Conservation (phyloP, 768 basidiomycete genomes). For the Collybia nuda region DNA sequence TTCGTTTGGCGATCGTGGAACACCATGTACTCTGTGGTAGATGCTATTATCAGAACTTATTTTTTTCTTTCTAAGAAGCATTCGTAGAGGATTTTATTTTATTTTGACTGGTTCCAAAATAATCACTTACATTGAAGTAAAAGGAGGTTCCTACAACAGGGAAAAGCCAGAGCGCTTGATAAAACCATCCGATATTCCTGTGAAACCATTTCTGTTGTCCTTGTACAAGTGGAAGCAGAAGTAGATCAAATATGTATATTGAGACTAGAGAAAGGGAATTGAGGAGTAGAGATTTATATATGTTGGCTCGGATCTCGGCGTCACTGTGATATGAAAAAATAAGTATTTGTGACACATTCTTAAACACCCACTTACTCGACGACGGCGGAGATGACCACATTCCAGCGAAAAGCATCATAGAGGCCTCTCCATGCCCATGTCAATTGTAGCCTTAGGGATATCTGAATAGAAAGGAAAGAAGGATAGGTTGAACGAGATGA, state of each 20-base stretch:
- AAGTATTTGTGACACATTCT: background rate
- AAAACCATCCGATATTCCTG: constrained; percentile 73
- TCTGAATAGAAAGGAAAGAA: constrained; percentile 60
- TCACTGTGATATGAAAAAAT: constrained; percentile 46
- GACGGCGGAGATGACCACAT: constrained; percentile 56
- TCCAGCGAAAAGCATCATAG: constrained; percentile 74
- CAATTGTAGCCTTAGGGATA: constrained; percentile 60
- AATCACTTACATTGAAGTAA: constrained; percentile 71
- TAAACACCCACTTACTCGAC: constrained; percentile 44
- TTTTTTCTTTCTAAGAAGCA: background rate
- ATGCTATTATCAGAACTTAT: background rate
- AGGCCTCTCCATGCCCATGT: constrained; percentile 61
- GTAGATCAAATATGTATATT: constrained; percentile 73
- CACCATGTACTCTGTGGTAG: constrained; percentile 71
- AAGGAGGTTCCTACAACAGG: constrained; percentile 76
- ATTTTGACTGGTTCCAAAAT: background rate
- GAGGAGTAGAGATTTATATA: constrained; percentile 73
- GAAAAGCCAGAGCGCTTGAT: constrained; percentile 75
- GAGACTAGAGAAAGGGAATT: constrained; percentile 71
- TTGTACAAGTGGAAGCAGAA: constrained; percentile 67
- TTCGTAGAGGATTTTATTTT: background rate
- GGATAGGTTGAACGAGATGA: constrained; percentile 63
- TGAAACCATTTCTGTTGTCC: constrained; percentile 66
- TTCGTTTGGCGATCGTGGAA: constrained; percentile 69
- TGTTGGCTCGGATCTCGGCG: constrained; percentile 69